Base-by-base conservation (phyloP, 2,329 filamentous ascomycete genomes). In the Sporothrix inflata region DNA sequence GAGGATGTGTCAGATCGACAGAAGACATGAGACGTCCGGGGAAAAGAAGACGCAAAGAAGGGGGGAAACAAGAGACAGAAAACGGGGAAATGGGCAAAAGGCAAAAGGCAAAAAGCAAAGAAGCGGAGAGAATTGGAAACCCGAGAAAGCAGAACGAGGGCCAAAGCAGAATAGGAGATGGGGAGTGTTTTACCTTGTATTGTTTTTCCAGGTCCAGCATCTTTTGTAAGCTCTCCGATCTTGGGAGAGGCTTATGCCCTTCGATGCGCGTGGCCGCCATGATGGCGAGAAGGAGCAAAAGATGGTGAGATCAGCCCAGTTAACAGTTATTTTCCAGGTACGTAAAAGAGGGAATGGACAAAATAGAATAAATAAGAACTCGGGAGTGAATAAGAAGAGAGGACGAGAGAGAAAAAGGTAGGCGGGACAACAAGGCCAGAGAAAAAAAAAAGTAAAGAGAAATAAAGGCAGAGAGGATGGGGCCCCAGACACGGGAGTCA, bases 141-240 rank as follows among this genome's bases (percentile, higher is more conserved):
- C 27, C 27, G 24, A 34, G 19, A 40, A 67, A 19, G 45, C 14
- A 66, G 30, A 51, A 49, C 16, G 14, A 47, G 34, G 30, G 45
- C 16, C 21, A 24, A 63, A 34, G 30, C 40, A 53, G 38, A 63
- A 66, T 16, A 66, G 21, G 24, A 66, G 6, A 42, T 27, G 21
- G 38, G 12, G 4, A 4, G 9, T 60, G 51, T 45, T 24, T 82
- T 82, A 89, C 88, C 85, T 87, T 88, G 79, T 82, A 84, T 77
- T 83, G 83, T 77, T 85, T 87, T 77, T 90, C 88, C 69, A 89
- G 79, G 76, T 89, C 86, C 66, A 89, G 82, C 87, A 90, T 89
- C 73, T 82, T 84, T 78, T 88, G 83, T 75, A 89, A 84, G 78
- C 84, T 88, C 77, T 84, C 84, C 74, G 82, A 82, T 76, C 81